Base-by-base conservation (phyloP, 2,329 filamentous ascomycete species). In the Trichophyton benhamiae region DNA sequence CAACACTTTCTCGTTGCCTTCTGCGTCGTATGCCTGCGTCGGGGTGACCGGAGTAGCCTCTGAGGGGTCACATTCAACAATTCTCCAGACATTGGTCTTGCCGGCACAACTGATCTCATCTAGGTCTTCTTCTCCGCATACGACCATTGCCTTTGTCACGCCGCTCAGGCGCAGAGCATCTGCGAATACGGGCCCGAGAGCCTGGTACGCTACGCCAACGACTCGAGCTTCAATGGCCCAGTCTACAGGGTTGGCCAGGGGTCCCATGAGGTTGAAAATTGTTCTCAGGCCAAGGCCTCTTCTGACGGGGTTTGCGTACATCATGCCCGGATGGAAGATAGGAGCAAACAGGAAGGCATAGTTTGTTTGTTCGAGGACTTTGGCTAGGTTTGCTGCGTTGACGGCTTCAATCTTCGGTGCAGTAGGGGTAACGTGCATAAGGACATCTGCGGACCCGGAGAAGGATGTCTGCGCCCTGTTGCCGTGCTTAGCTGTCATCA, bases 271-370 rank as follows among this genome's bases (percentile, higher is more conserved):
- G 76, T 99, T 99, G 84, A 99, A 99, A 67, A 99, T 92, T 1
- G 94, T 99, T 68, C 94, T 85, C 81, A 94, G 92, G 62, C 92
- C 92, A 22, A 99, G 83, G 72, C 95, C 88, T 70, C 85, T 88
- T 64, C 94, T 87, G 65, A 96, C 86, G 1, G 87, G 84, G 3
- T 91, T 90, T 44, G 94, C 91, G 73, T 91, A 87, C 72, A 85
- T 87, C 87, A 97, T 96, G 57, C 91, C 92, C 0, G 91, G 90
- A 76, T 99, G 94, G 80, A 96, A 99, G 67, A 94, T 88, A 44
- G 94, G 92, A 0, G 94, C 94, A 71, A 94, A 97, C 33, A 99
- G 82, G 76, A 99, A 99, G 65, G 88, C 88, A 77, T 97, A 99
- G 77, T 95, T 96, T 64, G 87, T 88, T 62, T 80, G 78, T 57